Conservation (phyloP, 108 stramenopile genomes). For the Cylindrotheca closterium region DNA sequence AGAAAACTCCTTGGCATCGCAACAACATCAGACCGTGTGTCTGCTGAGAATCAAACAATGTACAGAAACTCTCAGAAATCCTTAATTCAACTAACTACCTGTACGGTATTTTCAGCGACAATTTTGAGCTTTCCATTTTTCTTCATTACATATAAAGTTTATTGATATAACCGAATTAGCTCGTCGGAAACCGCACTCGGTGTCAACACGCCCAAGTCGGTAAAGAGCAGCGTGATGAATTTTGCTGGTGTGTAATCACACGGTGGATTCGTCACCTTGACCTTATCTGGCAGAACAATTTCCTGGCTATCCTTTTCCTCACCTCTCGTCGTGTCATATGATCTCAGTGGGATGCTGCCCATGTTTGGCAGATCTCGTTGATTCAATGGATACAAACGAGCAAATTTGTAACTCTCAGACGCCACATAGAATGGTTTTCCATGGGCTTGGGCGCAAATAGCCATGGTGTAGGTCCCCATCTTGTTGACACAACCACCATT, state of each 20-base stretch:
- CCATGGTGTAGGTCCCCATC: constrained; percentile 88
- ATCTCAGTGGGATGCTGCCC: constrained; percentile 34
- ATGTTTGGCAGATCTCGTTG: constrained; percentile 86
- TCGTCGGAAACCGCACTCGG: constrained; percentile 98
- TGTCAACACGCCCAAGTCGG: constrained; percentile 96
- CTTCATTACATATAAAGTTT: too few relatives aligned
- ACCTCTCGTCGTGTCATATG: constrained; percentile 51
- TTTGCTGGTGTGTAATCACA: constrained; percentile 96
- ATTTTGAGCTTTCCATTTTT: too few relatives aligned
- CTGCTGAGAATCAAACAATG: too few relatives aligned
- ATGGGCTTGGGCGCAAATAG: constrained; percentile 80
- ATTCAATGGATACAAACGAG: constrained; percentile 91
- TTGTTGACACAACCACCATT: constrained; percentile 97
- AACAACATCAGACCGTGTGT: too few relatives aligned
- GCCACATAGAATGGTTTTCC: constrained; percentile 98
- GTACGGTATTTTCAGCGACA: too few relatives aligned
- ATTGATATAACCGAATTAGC: constrained; percentile 94
- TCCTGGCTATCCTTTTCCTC: not conserved
- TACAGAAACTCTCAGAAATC: too few relatives aligned
- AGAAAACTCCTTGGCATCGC: too few relatives aligned
- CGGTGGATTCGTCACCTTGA: constrained; percentile 66
- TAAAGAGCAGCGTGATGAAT: constrained; percentile 96
- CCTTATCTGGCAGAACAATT: constrained; percentile 51
- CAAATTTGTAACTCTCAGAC: constrained; percentile 97
- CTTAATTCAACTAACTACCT: too few relatives aligned